Percentiles rank a stretch among this genome's conserved stretches.
phyloP scores from a whole-genome alignment of 495 filamentous ascomycete species.

The Trichoderma asperelloides region DNA sequence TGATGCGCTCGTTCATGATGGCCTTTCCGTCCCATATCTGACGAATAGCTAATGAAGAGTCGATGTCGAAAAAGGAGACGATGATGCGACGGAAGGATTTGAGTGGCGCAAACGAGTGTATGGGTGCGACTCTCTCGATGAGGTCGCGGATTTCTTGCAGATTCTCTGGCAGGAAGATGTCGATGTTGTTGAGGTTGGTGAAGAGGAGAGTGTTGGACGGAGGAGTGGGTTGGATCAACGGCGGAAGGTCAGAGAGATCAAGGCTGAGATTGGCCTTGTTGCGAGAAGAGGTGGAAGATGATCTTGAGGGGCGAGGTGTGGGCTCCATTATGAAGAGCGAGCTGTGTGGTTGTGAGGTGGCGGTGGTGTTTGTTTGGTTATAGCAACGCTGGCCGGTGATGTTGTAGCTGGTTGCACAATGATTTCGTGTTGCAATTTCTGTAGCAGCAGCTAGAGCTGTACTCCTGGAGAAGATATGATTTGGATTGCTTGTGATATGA shows the following conservation, averaged over 20 bases:
- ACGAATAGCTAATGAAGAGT: slow-evolving; percentile 65
- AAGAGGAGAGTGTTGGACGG: slow-evolving; percentile 93
- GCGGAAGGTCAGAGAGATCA: slow-evolving; percentile 72
- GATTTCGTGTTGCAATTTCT: neutral
- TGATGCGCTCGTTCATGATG: slow-evolving; percentile 60
- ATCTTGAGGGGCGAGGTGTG: slow-evolving; percentile 20
- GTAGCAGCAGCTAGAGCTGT: neutral
- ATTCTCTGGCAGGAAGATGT: slow-evolving; percentile 70
- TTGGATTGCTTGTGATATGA: neutral
- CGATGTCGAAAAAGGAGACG: slow-evolving; percentile 68
- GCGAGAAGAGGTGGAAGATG: slow-evolving; percentile 26
- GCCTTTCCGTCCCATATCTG: slow-evolving; percentile 59
- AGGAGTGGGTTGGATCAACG: slow-evolving; percentile 66
- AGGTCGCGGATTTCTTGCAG: slow-evolving; percentile 66
- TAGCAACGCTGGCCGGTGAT: too few species aligned
- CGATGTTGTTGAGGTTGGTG: slow-evolving; percentile 70
- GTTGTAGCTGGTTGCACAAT: too few species aligned
- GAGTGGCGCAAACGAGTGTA: slow-evolving; percentile 85
- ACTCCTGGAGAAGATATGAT: neutral
- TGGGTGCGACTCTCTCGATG: slow-evolving; percentile 56
- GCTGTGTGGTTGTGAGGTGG: neutral
- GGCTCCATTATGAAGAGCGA: slow-evolving; percentile 13
- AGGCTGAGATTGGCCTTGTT: slow-evolving; percentile 53
- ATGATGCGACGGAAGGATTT: slow-evolving; percentile 89
- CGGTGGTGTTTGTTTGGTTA: neutral